These are phyloP conservation scores for Solanum gandarillasii DNA, from an alignment of 257 asterid species.

Conservation along the genomic window DNA sequence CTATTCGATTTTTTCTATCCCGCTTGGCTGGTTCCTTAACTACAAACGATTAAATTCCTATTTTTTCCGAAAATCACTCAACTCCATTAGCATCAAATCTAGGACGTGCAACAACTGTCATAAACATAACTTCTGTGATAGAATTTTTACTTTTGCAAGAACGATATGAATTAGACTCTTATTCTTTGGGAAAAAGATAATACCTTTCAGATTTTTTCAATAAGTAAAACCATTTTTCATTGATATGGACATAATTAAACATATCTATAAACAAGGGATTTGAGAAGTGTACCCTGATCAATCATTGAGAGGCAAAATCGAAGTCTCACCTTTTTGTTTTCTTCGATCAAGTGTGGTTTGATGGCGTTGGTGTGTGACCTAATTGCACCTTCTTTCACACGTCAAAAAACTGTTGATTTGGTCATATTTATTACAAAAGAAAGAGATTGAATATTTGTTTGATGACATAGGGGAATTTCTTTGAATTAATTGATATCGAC, in stretches of 20 bases:
- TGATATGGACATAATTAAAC: background rate
- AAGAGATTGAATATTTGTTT: background rate
- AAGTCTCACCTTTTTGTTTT: background rate
- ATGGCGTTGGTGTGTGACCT: background rate
- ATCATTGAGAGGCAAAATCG: background rate
- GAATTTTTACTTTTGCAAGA: background rate
- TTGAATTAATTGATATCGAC: background rate
- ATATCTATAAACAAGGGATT: background rate
- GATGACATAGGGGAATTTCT: background rate
- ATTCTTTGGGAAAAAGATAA: background rate
- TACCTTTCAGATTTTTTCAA: background rate
- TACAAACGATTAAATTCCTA: too few relatives aligned
- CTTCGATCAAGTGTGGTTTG: background rate
- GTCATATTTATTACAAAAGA: background rate
- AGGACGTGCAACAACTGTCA: background rate
- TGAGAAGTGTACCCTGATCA: background rate
- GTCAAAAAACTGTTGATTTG: background rate
- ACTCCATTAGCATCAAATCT: background rate
- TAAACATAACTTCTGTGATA: background rate
- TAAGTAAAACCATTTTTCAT: background rate
- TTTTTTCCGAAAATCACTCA: too few relatives aligned
- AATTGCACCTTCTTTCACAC: background rate
- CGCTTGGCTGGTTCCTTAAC: background rate
- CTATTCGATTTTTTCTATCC: too few relatives aligned
- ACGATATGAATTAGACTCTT: background rate